phyloP scores from a whole-genome alignment of 192 early-diverging fungal species.

The Umbelopsis ramanniana region DNA sequence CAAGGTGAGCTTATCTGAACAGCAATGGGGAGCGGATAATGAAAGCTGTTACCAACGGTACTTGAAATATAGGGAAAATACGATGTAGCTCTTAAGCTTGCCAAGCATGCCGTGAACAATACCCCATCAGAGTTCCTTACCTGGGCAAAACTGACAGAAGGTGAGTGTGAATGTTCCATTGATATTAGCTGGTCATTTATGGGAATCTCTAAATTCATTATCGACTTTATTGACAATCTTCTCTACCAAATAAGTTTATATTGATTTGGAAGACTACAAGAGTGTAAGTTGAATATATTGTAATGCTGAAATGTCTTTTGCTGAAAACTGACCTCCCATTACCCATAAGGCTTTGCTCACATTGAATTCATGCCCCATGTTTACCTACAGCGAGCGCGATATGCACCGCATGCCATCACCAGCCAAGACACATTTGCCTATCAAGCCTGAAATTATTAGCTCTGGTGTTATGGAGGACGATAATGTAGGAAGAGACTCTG shows the following conservation, averaged over 20 bases:
- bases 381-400: constrained; percentile 87
- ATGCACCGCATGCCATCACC: constrained; percentile 91
- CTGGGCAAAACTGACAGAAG: constrained; percentile 94
- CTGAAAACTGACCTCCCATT: too few relatives aligned
- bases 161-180: constrained; percentile 1
- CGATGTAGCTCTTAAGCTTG: constrained; percentile 84
- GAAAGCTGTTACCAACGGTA: not conserved
- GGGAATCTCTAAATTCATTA: not conserved
- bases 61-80: constrained; percentile 53
- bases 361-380: constrained; percentile 99
- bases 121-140: constrained; percentile 95
- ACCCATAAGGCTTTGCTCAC: constrained; percentile 80
- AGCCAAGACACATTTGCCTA: constrained; percentile 85
- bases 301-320: too few relatives aligned
- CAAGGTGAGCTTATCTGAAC: constrained; percentile 58
- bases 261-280: constrained; percentile 83
- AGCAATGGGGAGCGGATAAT: not conserved
- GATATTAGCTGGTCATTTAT: not conserved
- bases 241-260: constrained; percentile 60
- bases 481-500: constrained; percentile 49
- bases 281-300: constrained; percentile 52
- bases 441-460: constrained; percentile 77
- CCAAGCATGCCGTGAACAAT: constrained; percentile 91
- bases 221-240: too few relatives aligned
- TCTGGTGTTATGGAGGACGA: constrained; percentile 66